Percentiles rank a stretch among this genome's conserved stretches.
These are phyloP conservation scores for Erythrophleum fordii DNA, from an alignment of 306 rosid genomes.

Conservation along the genomic window DNA sequence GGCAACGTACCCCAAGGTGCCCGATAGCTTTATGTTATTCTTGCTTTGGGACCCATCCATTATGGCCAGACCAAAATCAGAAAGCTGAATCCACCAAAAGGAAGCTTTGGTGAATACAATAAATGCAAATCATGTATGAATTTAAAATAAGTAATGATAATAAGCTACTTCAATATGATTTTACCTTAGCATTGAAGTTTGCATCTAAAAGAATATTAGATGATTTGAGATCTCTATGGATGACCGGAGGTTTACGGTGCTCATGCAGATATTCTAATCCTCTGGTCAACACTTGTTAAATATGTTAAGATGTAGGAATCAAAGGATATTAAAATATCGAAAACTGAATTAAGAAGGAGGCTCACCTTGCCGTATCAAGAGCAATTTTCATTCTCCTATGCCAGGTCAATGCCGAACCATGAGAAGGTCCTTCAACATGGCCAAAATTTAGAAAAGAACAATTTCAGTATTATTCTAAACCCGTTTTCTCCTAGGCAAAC, in stretches of 20 bases:
- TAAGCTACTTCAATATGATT: not conserved
- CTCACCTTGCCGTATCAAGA: conserved; percentile 88
- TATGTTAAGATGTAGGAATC: conserved; percentile 32
- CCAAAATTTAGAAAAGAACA: not conserved
- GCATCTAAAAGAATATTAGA: conserved; percentile 93
- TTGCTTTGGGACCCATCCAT: conserved; percentile 80
- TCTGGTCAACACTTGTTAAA: conserved; percentile 58
- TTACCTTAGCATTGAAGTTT: conserved; percentile 94
- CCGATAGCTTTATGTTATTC: conserved; percentile 82
- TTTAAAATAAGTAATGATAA: not conserved
- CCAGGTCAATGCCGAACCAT: conserved; percentile 86
- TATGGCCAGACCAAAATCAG: conserved; percentile 92
- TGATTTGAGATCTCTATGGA: conserved; percentile 96
- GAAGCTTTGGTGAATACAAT: conserved; percentile 33
- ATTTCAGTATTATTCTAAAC: not conserved
- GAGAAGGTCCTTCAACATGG: conserved; percentile 69
- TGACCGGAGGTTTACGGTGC: conserved; percentile 81
- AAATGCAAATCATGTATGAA: not conserved
- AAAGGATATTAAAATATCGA: not conserved
- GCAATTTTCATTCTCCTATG: conserved; percentile 94
- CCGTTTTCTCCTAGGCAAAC: not conserved
- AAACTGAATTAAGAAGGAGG: conserved; percentile 29
- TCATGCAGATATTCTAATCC: conserved; percentile 93
- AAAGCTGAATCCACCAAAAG: conserved; percentile 70
- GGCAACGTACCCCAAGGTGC: conserved; percentile 93